Base-by-base conservation (phyloP, 1,284 basidiomycete genomes). In the Ustilago bromivora region DNA sequence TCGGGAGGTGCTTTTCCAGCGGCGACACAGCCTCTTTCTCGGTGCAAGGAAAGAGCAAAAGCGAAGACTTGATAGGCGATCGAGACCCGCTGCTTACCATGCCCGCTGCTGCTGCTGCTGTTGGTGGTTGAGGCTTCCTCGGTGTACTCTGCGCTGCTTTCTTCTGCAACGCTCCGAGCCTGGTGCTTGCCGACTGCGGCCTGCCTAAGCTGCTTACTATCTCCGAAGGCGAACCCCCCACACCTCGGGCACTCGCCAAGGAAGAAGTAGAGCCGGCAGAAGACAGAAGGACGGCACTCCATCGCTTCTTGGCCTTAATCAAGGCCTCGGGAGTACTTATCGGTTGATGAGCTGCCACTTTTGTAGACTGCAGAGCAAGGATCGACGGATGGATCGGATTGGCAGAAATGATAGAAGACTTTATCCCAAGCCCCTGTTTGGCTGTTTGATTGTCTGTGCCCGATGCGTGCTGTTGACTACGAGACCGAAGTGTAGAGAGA, bases 301-400 rank as follows among this genome's bases (percentile, higher is more conserved):
- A 61, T 1, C 74, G 60, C 56, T 77, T 72, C 34, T 66, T 72
- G 10, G 70, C 74, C 52, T 77, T 77, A 41, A 64, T 63, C 9
- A 77, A 49, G 5, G 74, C 74, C 34, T 77, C 70, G 4, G 74
- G 74, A 1, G 74, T 77, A 57, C 66, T 69, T 53, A 77, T 77
- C 31, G 74, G 74, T 57, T 72, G 70, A 47, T 69, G 69, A 6
- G 7, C 19, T 6, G 17, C 7, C 13, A 13, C 5, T 2, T 66
- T 53, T 35, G 51, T 60, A 43, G 58, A 36, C 19, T 72, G 74
- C 15, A 77, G 53, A 3, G 74, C 63, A 2, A 66, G 56, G 23
- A 77, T 66, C 28, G 70, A 57, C 3, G 74, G 66, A 31, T 77
- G 70, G 6, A 66, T n/a, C 1, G 70, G 74, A 11, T 77, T 72